Evolutionary conservation across 352 stramenopile species (phyloP).

Genomic region (Globisporangium paroecandrum): DNA sequence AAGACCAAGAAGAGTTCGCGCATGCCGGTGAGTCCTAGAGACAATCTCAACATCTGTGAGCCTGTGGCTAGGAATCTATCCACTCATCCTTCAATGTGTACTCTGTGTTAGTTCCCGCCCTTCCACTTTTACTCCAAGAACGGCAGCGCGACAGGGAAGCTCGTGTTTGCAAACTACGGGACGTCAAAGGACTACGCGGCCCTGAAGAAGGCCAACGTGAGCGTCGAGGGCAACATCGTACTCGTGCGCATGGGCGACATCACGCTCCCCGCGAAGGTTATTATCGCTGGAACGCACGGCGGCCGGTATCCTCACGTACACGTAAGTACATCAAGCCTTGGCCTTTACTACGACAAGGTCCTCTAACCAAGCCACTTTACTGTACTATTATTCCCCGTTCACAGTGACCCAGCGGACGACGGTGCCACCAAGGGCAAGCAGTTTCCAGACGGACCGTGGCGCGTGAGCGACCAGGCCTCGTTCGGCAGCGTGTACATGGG

Average conservation of each 20-base stretch:
- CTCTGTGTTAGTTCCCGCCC: slow-evolving; percentile 30
- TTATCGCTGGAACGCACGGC: slow-evolving; percentile 61
- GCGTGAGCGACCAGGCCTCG: slow-evolving; percentile 40
- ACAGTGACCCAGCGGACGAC: slow-evolving; percentile 67
- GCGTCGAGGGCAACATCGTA: slow-evolving; percentile 45
- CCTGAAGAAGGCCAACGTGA: slow-evolving; percentile 44
- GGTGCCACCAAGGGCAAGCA: slow-evolving; percentile 43
- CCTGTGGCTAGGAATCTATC: background rate
- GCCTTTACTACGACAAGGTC: background rate
- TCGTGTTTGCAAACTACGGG: slow-evolving; percentile 81
- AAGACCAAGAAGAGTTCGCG: slow-evolving; percentile 29
- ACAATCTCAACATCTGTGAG: no score
- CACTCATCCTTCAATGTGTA: background rate
- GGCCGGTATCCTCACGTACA: slow-evolving; percentile 70
- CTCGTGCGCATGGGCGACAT: slow-evolving; percentile 65
- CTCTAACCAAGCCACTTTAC: background rate
- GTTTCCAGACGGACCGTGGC: slow-evolving; percentile 71
- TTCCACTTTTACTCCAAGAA: slow-evolving; percentile 86
- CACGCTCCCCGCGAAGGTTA: slow-evolving; percentile 67
- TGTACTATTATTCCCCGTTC: background rate
- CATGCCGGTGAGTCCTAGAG: slow-evolving; percentile 25
- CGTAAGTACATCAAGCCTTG: slow-evolving; percentile 33
- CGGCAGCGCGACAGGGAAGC: slow-evolving; percentile 42
- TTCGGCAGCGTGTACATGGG: slow-evolving; percentile 85
- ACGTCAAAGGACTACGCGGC: slow-evolving; percentile 61